Conservation (phyloP, 495 filamentous ascomycete species). For the Annulohypoxylon moriforme region DNA sequence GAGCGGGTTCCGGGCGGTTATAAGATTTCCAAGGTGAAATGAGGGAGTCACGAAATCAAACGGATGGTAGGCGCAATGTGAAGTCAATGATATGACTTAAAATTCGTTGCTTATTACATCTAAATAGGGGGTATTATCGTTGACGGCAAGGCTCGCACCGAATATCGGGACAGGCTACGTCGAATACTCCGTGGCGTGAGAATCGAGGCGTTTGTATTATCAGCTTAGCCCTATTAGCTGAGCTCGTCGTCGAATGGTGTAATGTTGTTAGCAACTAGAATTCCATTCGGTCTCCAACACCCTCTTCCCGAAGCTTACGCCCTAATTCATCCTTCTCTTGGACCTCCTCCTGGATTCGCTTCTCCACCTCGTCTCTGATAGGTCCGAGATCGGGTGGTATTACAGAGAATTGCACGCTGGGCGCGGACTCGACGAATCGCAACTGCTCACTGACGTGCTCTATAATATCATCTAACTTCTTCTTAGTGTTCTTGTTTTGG, state of each 20-base stretch:
- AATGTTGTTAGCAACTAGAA: slow-evolving; percentile 33
- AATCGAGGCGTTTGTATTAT: neutral
- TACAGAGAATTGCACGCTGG: slow-evolving; percentile 85
- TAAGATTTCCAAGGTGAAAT: slow-evolving; percentile 41
- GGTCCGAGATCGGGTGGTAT: slow-evolving; percentile 82
- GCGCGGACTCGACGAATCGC: slow-evolving; percentile 83
- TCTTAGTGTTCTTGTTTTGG: slow-evolving; percentile 80
- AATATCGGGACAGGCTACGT: slow-evolving; percentile 11
- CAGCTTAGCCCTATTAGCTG: neutral
- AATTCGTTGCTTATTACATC: slow-evolving; percentile 1
- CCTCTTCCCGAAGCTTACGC: slow-evolving; percentile 57
- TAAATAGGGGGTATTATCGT: neutral
- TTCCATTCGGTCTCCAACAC: slow-evolving; percentile 56
- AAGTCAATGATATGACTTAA: neutral
- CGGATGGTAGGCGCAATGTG: neutral
- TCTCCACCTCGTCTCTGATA: slow-evolving; percentile 82
- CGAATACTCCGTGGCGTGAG: neutral
- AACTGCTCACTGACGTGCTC: slow-evolving; percentile 84
- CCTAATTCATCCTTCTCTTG: slow-evolving; percentile 67
- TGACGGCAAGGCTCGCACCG: neutral
- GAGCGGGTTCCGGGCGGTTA: slow-evolving; percentile 48
- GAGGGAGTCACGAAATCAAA: neutral
- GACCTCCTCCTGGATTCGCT: slow-evolving; percentile 76
- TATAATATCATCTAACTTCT: slow-evolving; percentile 79
- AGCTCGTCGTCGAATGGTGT: neutral